Percentiles rank a stretch among this genome's conserved stretches.
Conservation (phyloP, 2,329 filamentous ascomycete species). For the Diaporthe eres region DNA sequence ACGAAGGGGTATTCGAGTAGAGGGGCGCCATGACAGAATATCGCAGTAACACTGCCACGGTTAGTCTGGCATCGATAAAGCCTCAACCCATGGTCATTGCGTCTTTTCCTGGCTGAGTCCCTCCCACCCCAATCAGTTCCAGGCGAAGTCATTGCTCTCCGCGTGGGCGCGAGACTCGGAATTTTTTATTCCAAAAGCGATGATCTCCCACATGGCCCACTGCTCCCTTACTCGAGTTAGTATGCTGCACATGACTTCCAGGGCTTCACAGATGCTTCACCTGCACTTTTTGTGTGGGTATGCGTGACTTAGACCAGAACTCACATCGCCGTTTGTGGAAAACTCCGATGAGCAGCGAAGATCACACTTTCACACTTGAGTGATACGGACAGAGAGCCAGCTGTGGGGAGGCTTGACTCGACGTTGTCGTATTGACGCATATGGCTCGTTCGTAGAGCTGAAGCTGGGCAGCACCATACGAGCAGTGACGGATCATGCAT, state of each 20-base stretch:
- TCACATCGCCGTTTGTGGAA: background rate
- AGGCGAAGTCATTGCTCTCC: background rate
- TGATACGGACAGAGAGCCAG: background rate
- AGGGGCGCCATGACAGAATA: background rate
- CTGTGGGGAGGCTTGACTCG: slow-evolving; percentile 24
- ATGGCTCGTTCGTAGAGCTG: background rate
- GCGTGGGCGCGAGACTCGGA: background rate
- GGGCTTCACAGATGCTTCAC: background rate
- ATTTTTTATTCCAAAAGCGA: background rate
- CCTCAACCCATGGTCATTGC: background rate
- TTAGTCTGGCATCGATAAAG: background rate
- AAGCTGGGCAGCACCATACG: background rate
- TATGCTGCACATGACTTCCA: background rate
- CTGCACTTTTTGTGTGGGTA: background rate
- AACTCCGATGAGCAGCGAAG: background rate
- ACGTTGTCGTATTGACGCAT: background rate
- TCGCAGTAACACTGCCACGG: background rate
- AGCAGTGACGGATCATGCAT: background rate
- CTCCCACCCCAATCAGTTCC: background rate
- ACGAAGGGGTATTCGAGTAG: background rate
- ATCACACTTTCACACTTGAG: background rate
- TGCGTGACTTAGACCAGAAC: background rate
- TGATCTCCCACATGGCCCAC: background rate
- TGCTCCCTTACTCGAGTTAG: slow-evolving; percentile 7
- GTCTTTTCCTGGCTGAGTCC: background rate